Evolutionary conservation across 352 stramenopile species (phyloP), one percentile per base, ranked within the genome.

Genomic region (Elongisporangium undulatum): DNA sequence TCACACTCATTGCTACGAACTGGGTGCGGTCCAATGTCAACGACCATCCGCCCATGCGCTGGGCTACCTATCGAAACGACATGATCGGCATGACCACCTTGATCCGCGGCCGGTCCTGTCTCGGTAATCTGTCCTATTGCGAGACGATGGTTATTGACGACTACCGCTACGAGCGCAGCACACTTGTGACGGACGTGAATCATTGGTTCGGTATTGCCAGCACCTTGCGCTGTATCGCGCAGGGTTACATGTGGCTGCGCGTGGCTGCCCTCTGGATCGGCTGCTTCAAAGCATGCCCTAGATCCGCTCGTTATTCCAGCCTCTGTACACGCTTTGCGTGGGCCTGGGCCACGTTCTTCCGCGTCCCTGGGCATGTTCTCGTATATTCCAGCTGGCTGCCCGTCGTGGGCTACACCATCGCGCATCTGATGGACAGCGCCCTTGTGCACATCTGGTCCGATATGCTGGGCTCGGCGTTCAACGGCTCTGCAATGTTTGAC

Each of bases 181-280:
- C 66, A 5, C 41, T 85, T 2, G 57, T 66, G 34, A 82, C 63
- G 29, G 71, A 83, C 45, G 58, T 69, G 2, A 24, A 66, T 12
- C 51, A 78, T 24, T 83, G 71, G 75, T 69, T 58, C n/a, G 21
- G 8, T 1, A 51, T 72, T 22, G 62, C 71, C 15, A 62, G 52
- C 9, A 22, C 60, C 1, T 54, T 88, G 22, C 76, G 76, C n/a
- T 68, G 62, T 0, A 9, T 53, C 0, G 68, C 67, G 0, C 79
- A 89, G 39, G 0, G 41, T 0, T 89, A 82, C 51, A 66, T 89
- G 10, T 89, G 79, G 79, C 20, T 82, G 34, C 74, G 78, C 5
- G 26, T 83, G 13, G 1, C 52, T 0, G 49, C 68, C 1, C 49
- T 86, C 12, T 45, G 34, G 34, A 2, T 45, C 4, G 34, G 34